phyloP scores from a whole-genome alignment of 2,329 filamentous ascomycete species.

The Verruconis gallopava region DNA sequence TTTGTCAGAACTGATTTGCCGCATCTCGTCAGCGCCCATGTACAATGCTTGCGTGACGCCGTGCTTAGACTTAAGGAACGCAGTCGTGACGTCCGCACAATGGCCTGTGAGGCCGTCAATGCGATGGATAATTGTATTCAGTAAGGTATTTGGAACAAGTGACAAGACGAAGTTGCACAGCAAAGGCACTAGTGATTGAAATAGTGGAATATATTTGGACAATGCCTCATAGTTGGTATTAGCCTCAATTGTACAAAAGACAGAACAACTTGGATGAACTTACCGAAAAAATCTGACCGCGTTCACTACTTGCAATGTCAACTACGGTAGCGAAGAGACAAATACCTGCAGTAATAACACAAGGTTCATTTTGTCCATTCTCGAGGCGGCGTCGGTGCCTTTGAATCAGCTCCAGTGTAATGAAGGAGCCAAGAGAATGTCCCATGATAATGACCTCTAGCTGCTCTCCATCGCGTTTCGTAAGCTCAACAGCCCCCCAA shows the following conservation, averaged over 20 bases:
- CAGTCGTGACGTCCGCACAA: slow-evolving; percentile 35
- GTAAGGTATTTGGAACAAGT: not conserved
- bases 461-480: slow-evolving; percentile 8
- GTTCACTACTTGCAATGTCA: slow-evolving; percentile 31
- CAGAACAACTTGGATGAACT: slow-evolving; percentile 13
- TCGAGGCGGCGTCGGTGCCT: slow-evolving; percentile 12
- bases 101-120: slow-evolving; percentile 31
- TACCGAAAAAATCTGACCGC: slow-evolving; percentile 28
- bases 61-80: slow-evolving; percentile 34
- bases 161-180: slow-evolving; percentile 31
- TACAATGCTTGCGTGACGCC: slow-evolving; percentile 45
- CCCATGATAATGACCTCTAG: slow-evolving; percentile 27
- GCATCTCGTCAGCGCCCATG: slow-evolving; percentile 47
- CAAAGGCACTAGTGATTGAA: slow-evolving; percentile 14
- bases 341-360: slow-evolving; percentile 18
- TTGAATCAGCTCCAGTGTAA: slow-evolving; percentile 29
- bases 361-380: slow-evolving; percentile 11
- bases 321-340: slow-evolving; percentile 36
- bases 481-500: slow-evolving; percentile 20
- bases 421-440: slow-evolving; percentile 35
- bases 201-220: slow-evolving; percentile 10
- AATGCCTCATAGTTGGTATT: not conserved
- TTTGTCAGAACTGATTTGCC: slow-evolving; percentile 40
- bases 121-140: slow-evolving; percentile 7
- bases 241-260: no score